These are phyloP conservation scores for Glycyrrhiza uralensis DNA, from an alignment of 306 rosid species.

Conservation along the genomic window DNA sequence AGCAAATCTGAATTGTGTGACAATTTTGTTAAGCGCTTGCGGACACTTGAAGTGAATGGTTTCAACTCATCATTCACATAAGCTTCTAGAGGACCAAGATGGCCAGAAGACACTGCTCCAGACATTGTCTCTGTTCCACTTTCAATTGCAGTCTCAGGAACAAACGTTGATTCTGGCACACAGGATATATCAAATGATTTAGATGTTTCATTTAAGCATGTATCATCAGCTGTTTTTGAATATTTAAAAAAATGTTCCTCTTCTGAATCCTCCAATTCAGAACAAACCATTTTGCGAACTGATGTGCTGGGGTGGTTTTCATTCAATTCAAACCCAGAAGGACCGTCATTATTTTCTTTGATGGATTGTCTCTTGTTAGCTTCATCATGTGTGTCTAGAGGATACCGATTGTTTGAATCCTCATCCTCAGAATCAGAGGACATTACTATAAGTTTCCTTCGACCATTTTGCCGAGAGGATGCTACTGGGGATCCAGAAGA, in stretches of 20 bases:
- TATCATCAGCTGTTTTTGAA: slow-evolving; percentile 45
- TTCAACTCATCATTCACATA: slow-evolving; percentile 39
- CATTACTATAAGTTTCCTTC: slow-evolving; percentile 67
- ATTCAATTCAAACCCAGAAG: slow-evolving; percentile 32
- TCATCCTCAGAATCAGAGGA: slow-evolving; percentile 95
- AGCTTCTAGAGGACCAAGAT: slow-evolving; percentile 36
- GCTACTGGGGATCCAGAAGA: slow-evolving; percentile 47
- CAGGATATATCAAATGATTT: slow-evolving; percentile 54
- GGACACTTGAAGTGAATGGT: slow-evolving; percentile 16
- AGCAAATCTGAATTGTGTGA: slow-evolving; percentile 30
- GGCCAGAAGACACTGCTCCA: slow-evolving; percentile 48
- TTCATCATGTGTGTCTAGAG: slow-evolving; percentile 28
- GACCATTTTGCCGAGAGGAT: slow-evolving; percentile 34
- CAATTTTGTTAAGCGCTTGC: slow-evolving; percentile 25
- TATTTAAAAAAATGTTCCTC: slow-evolving; percentile 24
- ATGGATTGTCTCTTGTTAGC: slow-evolving; percentile 27
- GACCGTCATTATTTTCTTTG: slow-evolving; percentile 27
- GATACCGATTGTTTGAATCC: slow-evolving; percentile 23
- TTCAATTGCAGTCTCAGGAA: slow-evolving; percentile 72
- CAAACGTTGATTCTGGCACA: slow-evolving; percentile 81
- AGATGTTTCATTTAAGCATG: slow-evolving; percentile 43
- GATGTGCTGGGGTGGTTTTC: slow-evolving; percentile 32
- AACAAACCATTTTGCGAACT: slow-evolving; percentile 37
- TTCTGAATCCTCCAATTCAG: slow-evolving; percentile 43
- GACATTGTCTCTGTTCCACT: slow-evolving; percentile 44